phyloP scores from a whole-genome alignment of 257 asterid genomes.

The Nicotiana tomentosiformis region DNA sequence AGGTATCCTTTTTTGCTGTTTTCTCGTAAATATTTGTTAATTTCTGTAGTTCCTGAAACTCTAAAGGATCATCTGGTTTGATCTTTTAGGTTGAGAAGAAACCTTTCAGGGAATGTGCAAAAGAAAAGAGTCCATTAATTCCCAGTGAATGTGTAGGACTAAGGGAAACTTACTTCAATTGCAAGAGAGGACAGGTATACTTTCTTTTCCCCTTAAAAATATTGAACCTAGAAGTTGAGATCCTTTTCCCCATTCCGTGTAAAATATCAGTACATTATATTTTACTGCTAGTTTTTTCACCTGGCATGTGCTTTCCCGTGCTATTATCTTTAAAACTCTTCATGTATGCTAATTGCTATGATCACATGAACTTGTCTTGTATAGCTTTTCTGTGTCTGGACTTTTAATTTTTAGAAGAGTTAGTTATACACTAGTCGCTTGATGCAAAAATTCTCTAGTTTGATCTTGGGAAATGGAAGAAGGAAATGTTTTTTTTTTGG shows the following conservation, averaged over 20 bases:
- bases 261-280: neutral
- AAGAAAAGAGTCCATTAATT: conserved; percentile 65
- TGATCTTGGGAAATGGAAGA: neutral
- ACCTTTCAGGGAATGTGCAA: conserved; percentile 71
- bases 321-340: neutral
- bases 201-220: neutral
- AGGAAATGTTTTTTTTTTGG: neutral
- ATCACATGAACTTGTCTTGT: neutral
- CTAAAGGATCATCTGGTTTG: neutral
- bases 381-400: neutral
- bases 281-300: neutral
- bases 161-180: conserved; percentile 89
- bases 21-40: neutral
- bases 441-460: neutral
- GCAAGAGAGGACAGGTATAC: conserved; percentile 93
- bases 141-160: conserved; percentile 85
- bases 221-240: neutral
- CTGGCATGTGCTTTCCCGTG: neutral
- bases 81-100: conserved; percentile 64
- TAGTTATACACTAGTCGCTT: neutral
- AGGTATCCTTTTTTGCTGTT: conserved; percentile 32
- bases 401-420: neutral
- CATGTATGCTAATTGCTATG: neutral
- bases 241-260: neutral
- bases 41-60: neutral